Base-by-base conservation (phyloP, 2,329 filamentous ascomycete species). In the Cladosporium sp. region DNA sequence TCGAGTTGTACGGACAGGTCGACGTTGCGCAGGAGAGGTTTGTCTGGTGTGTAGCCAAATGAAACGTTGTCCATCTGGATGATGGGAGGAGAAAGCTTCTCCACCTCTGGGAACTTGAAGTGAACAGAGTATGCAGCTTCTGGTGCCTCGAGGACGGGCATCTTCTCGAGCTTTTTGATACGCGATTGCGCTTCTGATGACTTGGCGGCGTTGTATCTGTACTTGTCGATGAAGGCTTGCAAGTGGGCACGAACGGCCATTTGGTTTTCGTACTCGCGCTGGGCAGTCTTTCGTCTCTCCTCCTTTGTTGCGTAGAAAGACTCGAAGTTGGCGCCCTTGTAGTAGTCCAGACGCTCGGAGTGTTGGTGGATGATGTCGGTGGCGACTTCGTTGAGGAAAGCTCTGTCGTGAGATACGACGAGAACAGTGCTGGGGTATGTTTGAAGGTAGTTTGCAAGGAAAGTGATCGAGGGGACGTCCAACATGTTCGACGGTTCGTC, bases 401-500 rank as follows among this genome's bases (percentile, higher is more conserved):
- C 91, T 78, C 93, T 84, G 81, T 98, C 93, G 86, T 98, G 93
- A 69, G 89, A 95, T 57, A 98, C 93, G 48, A 98, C 92, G 12
- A 98, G 78, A 22, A 98, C 84, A 2, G 93, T 97, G 70, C 89
- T 95, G 33, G 92, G 92, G 66, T 98, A 98, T 42, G 77, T 78
- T 69, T 96, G 91, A 7, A 98, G 85, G 67, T 98, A 98, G 64
- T 91, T 92, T 41, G 92, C 87, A 67, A 98, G 80, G 81, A 97
- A 98, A 50, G 93, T 94, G 66, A 98, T 97, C 19, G 93, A 97
- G n/a, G 93, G 93, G 51, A 98, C 93, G 72, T 97, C 93, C 88
- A 98, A 90, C 92, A 97, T 97, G 83, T 97, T 97, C 50, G 92
- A 97, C 73, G 93, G 93, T 83, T 98, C 93, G 76, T 98, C 93